Evolutionary conservation across 75 land plant genomes (phyloP).

Genomic region (Ceratopteris richardii): DNA sequence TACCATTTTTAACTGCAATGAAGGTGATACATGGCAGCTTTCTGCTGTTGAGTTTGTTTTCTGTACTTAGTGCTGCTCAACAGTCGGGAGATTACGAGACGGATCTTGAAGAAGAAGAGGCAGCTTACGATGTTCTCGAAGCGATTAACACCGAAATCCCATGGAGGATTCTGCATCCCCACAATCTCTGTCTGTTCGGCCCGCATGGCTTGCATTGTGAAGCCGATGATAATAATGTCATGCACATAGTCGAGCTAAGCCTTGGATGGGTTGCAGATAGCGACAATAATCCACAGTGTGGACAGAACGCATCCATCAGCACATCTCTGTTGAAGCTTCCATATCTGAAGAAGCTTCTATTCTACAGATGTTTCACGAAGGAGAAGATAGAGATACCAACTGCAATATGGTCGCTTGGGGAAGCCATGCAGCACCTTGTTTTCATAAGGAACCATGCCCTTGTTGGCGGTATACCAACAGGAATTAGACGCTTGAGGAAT

Average conservation of each 20-base stretch:
- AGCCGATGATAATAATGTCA: slow-evolving; percentile 10
- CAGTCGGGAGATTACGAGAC: too few relatives aligned
- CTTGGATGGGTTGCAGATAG: slow-evolving; percentile 56
- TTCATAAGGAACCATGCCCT: too few relatives aligned
- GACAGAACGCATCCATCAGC: slow-evolving; percentile 28
- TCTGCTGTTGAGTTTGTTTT: too few relatives aligned
- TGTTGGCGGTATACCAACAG: slow-evolving; percentile 11
- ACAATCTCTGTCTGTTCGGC: slow-evolving; percentile 50
- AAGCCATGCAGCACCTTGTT: too few relatives aligned
- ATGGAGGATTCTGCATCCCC: slow-evolving; percentile 48
- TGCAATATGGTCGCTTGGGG: too few relatives aligned
- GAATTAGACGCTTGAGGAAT: slow-evolving; percentile 14
- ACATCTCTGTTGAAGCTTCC: slow-evolving; percentile 25
- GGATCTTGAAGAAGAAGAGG: too few relatives aligned
- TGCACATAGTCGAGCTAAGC: neutral
- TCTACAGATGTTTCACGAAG: slow-evolving; percentile 54
- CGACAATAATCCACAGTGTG: slow-evolving; percentile 55
- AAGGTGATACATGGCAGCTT: too few relatives aligned
- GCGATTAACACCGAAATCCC: slow-evolving; percentile 33
- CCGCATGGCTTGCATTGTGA: slow-evolving; percentile 73
- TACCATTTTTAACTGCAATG: too few relatives aligned
- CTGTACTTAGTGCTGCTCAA: too few relatives aligned
- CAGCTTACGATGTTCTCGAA: slow-evolving; percentile 25
- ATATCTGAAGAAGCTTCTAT: slow-evolving; percentile 49
- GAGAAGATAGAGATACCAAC: neutral